Evolutionary conservation across 177 flowering plant species (phyloP).

Genomic region (Vitis hybrid): DNA sequence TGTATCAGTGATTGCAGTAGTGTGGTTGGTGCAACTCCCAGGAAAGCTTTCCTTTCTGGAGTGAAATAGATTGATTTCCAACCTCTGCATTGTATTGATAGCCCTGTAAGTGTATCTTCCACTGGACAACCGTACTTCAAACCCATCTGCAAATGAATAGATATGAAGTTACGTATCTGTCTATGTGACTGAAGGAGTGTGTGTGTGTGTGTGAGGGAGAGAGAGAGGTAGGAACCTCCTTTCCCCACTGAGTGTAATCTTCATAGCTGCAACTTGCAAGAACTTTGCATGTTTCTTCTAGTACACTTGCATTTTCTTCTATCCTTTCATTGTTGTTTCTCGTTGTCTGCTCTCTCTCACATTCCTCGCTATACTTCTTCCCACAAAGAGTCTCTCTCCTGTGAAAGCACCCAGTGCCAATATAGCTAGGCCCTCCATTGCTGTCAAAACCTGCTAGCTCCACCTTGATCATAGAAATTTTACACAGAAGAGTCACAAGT

Average conservation of each 20-base stretch:
- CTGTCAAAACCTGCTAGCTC: constrained; percentile 35
- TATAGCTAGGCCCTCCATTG: constrained; percentile 33
- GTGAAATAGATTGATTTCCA: constrained; percentile 38
- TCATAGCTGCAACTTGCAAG: constrained; percentile 37
- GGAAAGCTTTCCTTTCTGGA: constrained; percentile 25
- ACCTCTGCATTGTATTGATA: constrained; percentile 4
- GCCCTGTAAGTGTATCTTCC: constrained; percentile 43
- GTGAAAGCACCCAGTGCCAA: constrained; percentile 45
- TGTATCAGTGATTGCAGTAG: constrained; percentile 30
- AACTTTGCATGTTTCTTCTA: constrained; percentile 30
- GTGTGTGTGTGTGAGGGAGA: background rate
- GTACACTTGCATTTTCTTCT: constrained; percentile 16
- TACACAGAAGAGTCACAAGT: background rate
- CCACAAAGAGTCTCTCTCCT: constrained; percentile 35
- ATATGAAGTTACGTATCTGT: background rate
- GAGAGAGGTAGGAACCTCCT: constrained; percentile 17
- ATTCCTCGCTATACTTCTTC: constrained; percentile 15
- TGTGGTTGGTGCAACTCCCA: constrained; percentile 36
- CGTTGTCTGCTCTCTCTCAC: constrained; percentile 9
- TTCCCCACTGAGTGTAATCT: constrained; percentile 41
- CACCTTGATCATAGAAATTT: constrained; percentile 18
- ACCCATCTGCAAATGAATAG: constrained; percentile 38
- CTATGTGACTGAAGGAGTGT: background rate
- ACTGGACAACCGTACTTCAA: constrained; percentile 38
- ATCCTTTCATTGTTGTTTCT: background rate